A percentile compares a stretch with the other conserved stretches of the same genome.
phyloP scores from a whole-genome alignment of 202 grass and related monocot species.

The Carex sylvatica region DNA sequence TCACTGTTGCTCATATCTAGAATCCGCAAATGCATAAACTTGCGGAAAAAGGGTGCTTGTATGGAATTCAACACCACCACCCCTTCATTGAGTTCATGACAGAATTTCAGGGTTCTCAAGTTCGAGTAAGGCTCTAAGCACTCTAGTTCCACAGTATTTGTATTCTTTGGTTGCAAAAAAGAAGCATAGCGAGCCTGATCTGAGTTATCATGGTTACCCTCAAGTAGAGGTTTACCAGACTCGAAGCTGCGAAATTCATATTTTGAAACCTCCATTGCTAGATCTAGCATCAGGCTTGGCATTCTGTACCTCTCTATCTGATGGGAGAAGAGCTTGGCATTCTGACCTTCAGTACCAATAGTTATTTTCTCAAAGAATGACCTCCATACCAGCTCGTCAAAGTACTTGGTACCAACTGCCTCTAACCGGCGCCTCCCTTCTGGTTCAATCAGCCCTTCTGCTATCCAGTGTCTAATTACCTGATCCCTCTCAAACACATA shows the following conservation, averaged over 20 bases:
- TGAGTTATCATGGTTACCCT: not conserved
- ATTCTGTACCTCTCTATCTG: constrained; percentile 37
- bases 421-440: constrained; percentile 22
- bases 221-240: not conserved
- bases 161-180: constrained; percentile 6
- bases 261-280: constrained; percentile 42
- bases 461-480: constrained; percentile 44
- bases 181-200: constrained; percentile 29
- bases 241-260: constrained; percentile 34
- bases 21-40: constrained; percentile 24
- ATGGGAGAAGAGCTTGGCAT: not conserved
- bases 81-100: not conserved
- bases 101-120: constrained; percentile 29
- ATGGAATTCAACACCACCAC: constrained; percentile 13
- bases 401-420: constrained; percentile 26
- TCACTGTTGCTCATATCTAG: constrained; percentile 46
- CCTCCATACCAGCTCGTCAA: constrained; percentile 42
- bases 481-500: constrained; percentile 48
- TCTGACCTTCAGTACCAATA: no score
- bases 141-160: not conserved
- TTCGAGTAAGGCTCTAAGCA: not conserved
- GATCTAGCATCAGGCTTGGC: constrained; percentile 45
- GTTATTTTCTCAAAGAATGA: constrained; percentile 34
- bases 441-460: constrained; percentile 40
- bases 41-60: constrained; percentile 27